Percentiles rank a stretch among this genome's conserved stretches.
These are phyloP conservation scores for Acephala macrosclerotiorum DNA, from an alignment of 2,329 filamentous ascomycete species.

Conservation along the genomic window DNA sequence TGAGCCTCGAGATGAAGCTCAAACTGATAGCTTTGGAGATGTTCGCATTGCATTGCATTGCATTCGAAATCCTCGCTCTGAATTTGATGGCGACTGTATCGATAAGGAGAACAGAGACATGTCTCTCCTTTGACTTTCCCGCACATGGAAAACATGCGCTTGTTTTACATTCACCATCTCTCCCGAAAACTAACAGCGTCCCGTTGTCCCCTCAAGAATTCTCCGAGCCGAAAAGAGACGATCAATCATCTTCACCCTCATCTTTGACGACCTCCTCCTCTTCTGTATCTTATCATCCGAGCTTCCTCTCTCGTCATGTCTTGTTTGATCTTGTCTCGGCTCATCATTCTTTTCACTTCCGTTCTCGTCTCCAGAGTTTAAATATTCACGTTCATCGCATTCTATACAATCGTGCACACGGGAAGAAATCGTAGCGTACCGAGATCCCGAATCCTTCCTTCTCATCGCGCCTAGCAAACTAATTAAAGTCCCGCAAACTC, in stretches of 20 bases:
- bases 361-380: not conserved
- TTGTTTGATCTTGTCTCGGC: not conserved
- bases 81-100: no score
- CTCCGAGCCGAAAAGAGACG: not conserved
- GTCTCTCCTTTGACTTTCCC: not conserved
- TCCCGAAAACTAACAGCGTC: not conserved
- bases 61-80: no score
- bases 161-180: no score
- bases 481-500: no score
- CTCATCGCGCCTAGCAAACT: no score
- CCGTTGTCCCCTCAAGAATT: not conserved
- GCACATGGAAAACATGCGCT: not conserved
- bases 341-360: not conserved
- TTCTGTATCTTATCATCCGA: not conserved
- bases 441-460: no score
- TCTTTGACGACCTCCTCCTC: not conserved
- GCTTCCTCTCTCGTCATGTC: not conserved
- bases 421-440: not conserved
- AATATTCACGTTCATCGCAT: no score
- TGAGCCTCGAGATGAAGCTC: no score
- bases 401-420: no score
- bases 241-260: not conserved
- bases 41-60: no score
- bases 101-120: not conserved
- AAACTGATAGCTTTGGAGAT: no score